Conservation (phyloP, 2,329 filamentous ascomycete species). For the Colletotrichum trifolii region DNA sequence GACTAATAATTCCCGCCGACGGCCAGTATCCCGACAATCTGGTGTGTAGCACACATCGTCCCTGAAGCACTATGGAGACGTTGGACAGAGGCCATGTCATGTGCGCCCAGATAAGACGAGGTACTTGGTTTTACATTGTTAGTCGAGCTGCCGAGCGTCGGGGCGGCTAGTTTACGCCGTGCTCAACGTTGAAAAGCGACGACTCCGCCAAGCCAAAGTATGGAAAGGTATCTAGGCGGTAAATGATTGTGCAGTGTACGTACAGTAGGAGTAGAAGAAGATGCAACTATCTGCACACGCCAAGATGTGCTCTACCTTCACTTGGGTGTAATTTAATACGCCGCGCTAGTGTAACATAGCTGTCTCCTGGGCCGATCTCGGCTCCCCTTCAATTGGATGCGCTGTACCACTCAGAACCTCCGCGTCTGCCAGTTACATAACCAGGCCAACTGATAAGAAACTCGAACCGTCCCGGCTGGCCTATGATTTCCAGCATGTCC, state of each 20-base stretch:
- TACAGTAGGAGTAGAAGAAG: no score
- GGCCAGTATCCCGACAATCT: constrained; percentile 17
- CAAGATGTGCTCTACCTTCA: no score
- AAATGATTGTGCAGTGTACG: no score
- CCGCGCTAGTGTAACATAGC: constrained; percentile 30
- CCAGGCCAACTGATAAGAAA: constrained; percentile 36
- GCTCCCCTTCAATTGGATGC: constrained; percentile 26
- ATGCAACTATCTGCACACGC: no score
- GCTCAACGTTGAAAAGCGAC: no score
- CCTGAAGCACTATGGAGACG: constrained; percentile 10
- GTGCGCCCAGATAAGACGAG: constrained; percentile 12
- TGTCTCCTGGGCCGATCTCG: constrained; percentile 37
- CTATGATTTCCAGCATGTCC: constrained; percentile 13
- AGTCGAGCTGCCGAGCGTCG: no score
- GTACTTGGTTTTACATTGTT: neutral
- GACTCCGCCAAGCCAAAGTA: no score
- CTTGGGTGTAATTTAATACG: constrained; percentile 13
- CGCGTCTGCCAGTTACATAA: constrained; percentile 36
- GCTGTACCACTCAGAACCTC: constrained; percentile 19
- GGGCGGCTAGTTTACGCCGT: no score
- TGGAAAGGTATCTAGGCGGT: no score
- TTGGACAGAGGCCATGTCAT: constrained; percentile 1
- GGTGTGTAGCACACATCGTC: no score
- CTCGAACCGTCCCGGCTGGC: constrained; percentile 6
- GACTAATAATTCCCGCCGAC: neutral